Conservation (phyloP, 2,329 filamentous ascomycete species). For the Juglanconis oblonga region DNA sequence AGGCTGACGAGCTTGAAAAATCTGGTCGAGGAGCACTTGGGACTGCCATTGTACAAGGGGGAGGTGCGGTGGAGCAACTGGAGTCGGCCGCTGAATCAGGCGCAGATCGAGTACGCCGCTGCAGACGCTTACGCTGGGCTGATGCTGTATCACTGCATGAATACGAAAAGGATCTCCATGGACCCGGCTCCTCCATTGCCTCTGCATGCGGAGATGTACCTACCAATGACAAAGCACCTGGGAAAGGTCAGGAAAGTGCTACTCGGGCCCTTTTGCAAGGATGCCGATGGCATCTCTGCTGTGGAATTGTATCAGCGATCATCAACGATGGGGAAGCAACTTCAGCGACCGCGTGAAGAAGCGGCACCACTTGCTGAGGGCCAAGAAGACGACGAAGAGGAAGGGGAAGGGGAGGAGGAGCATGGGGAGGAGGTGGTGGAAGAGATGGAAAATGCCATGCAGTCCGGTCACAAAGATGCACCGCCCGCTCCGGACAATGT, state of each 20-base stretch:
- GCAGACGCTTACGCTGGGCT: slow-evolving; percentile 79
- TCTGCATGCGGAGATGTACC: slow-evolving; percentile 62
- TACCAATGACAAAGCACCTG: slow-evolving; percentile 53
- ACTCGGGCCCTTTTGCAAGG: neutral
- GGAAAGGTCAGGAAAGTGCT: neutral
- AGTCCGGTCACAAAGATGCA: neutral
- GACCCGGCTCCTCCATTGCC: slow-evolving; percentile 70
- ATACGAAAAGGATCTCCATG: slow-evolving; percentile 64
- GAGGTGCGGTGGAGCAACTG: slow-evolving; percentile 73
- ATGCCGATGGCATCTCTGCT: neutral
- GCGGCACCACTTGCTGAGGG: neutral
- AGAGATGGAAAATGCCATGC: neutral
- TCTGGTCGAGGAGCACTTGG: slow-evolving; percentile 69
- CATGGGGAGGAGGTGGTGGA: neutral
- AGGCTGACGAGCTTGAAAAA: slow-evolving; percentile 61
- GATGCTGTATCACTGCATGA: slow-evolving; percentile 69
- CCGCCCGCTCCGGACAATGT: neutral
- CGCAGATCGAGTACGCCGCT: slow-evolving; percentile 73
- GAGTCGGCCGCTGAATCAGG: slow-evolving; percentile 58
- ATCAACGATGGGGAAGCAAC: neutral
- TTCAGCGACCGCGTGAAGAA: neutral
- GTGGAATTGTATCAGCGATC: neutral
- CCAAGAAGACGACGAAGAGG: neutral
- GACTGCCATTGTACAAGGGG: slow-evolving; percentile 74
- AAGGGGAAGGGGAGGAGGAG: neutral